Evolutionary conservation across 2,329 filamentous ascomycete genomes (phyloP), one percentile per base, ranked within the genome.

Genomic region (Epichloe sp.): DNA sequence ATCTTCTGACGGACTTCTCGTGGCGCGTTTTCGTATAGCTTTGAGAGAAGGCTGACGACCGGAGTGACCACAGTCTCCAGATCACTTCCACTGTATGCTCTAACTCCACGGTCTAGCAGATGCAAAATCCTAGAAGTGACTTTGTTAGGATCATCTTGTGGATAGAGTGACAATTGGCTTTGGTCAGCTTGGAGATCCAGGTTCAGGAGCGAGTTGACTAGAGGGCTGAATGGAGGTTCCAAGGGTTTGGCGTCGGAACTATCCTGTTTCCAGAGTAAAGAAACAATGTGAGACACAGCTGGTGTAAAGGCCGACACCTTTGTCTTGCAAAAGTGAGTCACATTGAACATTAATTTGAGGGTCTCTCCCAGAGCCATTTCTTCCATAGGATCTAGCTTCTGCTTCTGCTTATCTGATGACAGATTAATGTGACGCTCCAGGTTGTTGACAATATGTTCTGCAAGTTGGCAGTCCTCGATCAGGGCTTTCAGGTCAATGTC

Each of bases 291-390:
- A 11, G 82, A 76, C 42, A 94, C 76, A 3, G 84, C 80, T 21
- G 77, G 70, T 1, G 80, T 80, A 62, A 96, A 94, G 0, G 73
- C 68, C 0, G 71, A 64, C 4, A 71, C 68, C 26, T 83, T 74
- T 42, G 82, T 74, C 4, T 82, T 79, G 57, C 83, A 85, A 60
- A 83, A 82, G 59, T 90, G 83, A 2, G 85, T 86, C 49, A 95
- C 74, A 65, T 96, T 96, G 74, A 94, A 97, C 48, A 95, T 70
- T 41, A 97, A 75, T 62, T 95, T 96, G 47, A 93, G 71, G 0
- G 86, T 91, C 65, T 97, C 91, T 8, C 75, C 76, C 38, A 97
- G 74, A 0, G 90, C 88, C 79, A 91, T 81, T 53, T 85, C 81
- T 56, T 85, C 81, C 76, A 90, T 86, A 0, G 78, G 76, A 42